These are phyloP conservation scores for Astrothelium macrocarpum DNA, from an alignment of 495 filamentous ascomycete genomes.

Conservation along the genomic window DNA sequence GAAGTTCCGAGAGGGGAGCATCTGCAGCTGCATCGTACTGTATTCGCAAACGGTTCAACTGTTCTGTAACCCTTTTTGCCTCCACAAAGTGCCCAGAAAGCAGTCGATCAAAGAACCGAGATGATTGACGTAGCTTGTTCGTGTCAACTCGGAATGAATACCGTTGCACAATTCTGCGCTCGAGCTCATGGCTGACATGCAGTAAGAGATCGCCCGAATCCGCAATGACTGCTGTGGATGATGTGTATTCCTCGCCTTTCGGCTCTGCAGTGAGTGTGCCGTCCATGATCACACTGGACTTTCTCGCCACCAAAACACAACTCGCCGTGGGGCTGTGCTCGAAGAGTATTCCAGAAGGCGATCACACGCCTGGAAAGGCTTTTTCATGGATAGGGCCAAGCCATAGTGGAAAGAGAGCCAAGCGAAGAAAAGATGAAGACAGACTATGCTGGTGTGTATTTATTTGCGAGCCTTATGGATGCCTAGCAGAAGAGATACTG, in stretches of 20 bases:
- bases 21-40: slow-evolving; percentile 36
- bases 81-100: neutral
- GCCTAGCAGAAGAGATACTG: neutral
- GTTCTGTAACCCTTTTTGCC: neutral
- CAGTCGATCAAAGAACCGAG: slow-evolving; percentile 4
- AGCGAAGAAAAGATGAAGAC: neutral
- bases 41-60: slow-evolving; percentile 23
- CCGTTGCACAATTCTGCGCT: neutral
- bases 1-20: slow-evolving; percentile 40
- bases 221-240: neutral
- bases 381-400: slow-evolving; percentile 1
- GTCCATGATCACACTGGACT: neutral
- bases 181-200: neutral
- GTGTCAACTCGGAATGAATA: neutral
- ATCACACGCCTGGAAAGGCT: neutral
- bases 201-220: neutral
- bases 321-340: neutral
- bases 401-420: neutral
- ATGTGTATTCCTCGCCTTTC: neutral
- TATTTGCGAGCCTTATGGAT: neutral
- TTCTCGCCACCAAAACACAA: neutral
- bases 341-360: neutral
- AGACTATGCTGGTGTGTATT: neutral
- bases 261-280: neutral
- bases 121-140: neutral